Percentiles rank a stretch among this genome's conserved stretches.
Conservation (phyloP, 139 green algal species). For the Raphidocelis subcapitata region DNA sequence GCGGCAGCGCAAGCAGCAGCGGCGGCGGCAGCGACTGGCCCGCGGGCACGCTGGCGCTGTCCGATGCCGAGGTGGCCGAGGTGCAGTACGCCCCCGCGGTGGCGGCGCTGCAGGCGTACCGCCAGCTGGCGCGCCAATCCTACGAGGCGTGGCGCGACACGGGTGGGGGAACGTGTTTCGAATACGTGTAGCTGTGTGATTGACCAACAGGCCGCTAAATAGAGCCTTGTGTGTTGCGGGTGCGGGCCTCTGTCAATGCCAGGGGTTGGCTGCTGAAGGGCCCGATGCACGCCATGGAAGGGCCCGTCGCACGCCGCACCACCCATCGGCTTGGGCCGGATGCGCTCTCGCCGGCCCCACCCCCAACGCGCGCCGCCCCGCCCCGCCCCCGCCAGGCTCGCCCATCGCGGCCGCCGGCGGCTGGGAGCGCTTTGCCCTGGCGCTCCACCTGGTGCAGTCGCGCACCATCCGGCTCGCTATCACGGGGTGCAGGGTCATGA, state of each 20-base stretch:
- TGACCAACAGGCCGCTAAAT: too few relatives aligned
- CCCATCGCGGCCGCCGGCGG: background rate
- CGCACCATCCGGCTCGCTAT: slow-evolving; percentile 29
- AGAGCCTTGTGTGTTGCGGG: background rate
- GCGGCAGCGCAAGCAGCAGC: too few relatives aligned
- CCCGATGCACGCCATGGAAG: too few relatives aligned
- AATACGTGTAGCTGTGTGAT: too few relatives aligned
- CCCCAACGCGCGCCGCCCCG: background rate
- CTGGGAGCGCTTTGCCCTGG: slow-evolving; percentile 23
- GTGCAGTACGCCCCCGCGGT: slow-evolving; percentile 22
- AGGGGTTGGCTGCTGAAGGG: too few relatives aligned
- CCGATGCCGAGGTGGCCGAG: background rate
- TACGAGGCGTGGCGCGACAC: background rate
- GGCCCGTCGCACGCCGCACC: too few relatives aligned
- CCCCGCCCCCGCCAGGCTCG: background rate
- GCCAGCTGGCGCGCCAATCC: background rate
- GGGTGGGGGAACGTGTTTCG: too few relatives aligned
- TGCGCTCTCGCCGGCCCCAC: background rate
- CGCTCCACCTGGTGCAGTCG: slow-evolving; percentile 37
- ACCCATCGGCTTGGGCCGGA: too few relatives aligned
- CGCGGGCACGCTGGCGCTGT: slow-evolving; percentile 13
- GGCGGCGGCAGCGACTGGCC: background rate
- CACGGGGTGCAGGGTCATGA: slow-evolving; percentile 28
- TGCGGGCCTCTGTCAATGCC: too few relatives aligned
- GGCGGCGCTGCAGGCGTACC: slow-evolving; percentile 5